A percentile compares a stretch with the other conserved stretches of the same genome.
phyloP scores from a whole-genome alignment of 2,329 filamentous ascomycete species.

The Diaporthe caulivora region DNA sequence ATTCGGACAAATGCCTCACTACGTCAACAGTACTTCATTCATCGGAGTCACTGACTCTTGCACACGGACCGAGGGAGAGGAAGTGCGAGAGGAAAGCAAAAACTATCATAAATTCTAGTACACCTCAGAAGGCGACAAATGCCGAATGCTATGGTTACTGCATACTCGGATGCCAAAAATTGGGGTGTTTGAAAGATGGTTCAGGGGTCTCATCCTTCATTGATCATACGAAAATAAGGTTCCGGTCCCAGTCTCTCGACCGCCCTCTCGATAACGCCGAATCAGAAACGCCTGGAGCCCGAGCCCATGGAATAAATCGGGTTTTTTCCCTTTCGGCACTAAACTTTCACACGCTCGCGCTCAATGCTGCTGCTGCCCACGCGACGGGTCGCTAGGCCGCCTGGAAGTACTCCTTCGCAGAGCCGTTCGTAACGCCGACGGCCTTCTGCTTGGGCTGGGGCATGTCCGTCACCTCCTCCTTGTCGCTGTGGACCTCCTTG shows the following conservation, averaged over 20 bases:
- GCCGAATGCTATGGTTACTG: not conserved
- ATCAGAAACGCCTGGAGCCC: constrained; percentile 18
- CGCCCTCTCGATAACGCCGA: constrained; percentile 21
- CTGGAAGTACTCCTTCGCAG: constrained; percentile 16
- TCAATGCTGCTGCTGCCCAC: not conserved
- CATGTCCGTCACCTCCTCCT: constrained; percentile 52
- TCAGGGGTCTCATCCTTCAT: constrained; percentile 17
- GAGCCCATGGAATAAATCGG: not conserved
- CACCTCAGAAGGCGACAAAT: not conserved
- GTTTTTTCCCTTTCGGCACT: not conserved
- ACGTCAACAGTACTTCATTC: not conserved
- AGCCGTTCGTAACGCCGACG: not conserved
- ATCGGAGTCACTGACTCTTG: not conserved
- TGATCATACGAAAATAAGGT: constrained; percentile 18
- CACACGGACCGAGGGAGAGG: not conserved
- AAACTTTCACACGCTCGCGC: constrained; percentile 9
- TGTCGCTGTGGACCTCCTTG: constrained; percentile 66
- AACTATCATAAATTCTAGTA: not conserved
- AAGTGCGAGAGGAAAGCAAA: no score
- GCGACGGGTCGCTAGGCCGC: not conserved
- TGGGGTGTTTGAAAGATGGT: not conserved
- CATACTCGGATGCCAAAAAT: not conserved
- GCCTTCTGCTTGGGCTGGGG: constrained; percentile 42
- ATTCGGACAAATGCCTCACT: not conserved
- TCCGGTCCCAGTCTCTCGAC: not conserved